These are phyloP conservation scores for Fusarium albidum DNA, from an alignment of 2,329 filamentous ascomycete species.

Conservation along the genomic window DNA sequence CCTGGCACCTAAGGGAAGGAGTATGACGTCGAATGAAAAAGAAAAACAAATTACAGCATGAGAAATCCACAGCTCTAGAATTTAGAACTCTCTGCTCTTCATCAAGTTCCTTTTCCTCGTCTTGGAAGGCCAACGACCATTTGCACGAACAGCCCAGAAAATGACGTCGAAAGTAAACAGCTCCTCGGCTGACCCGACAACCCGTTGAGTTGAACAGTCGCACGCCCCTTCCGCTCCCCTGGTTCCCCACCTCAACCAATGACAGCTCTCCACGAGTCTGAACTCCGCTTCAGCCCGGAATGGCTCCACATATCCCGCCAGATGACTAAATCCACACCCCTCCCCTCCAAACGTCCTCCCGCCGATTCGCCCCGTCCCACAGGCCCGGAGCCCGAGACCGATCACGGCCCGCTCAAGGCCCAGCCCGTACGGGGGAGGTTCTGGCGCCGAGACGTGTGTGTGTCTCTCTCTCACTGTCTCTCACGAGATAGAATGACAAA, in stretches of 20 bases:
- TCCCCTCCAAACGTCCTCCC: too few species aligned
- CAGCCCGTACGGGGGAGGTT: not conserved
- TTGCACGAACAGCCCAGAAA: not conserved
- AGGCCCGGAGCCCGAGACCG: slow-evolving; percentile 3
- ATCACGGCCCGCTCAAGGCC: not conserved
- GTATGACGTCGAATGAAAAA: not conserved
- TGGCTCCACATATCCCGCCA: not conserved
- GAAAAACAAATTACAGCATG: not conserved
- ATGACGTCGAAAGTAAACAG: slow-evolving; percentile 48
- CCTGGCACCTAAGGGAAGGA: not conserved
- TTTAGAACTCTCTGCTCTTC: not conserved
- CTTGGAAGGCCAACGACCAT: too few species aligned
- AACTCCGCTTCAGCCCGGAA: slow-evolving; percentile 13
- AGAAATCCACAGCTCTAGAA: not conserved
- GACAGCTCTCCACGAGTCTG: slow-evolving; percentile 18
- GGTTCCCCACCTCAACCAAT: slow-evolving; percentile 29
- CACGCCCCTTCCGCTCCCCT: not conserved
- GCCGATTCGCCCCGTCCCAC: slow-evolving; percentile 5
- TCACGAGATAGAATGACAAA: too few species aligned
- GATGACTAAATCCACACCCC: slow-evolving; percentile 18
- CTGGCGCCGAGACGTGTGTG: not conserved
- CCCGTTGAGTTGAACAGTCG: slow-evolving; percentile 14
- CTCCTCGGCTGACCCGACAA: slow-evolving; percentile 36
- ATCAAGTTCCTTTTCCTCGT: not conserved
- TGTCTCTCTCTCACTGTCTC: not conserved